phyloP scores from a whole-genome alignment of 2,329 filamentous ascomycete genomes.

The Coniochaeta ligniaria region DNA sequence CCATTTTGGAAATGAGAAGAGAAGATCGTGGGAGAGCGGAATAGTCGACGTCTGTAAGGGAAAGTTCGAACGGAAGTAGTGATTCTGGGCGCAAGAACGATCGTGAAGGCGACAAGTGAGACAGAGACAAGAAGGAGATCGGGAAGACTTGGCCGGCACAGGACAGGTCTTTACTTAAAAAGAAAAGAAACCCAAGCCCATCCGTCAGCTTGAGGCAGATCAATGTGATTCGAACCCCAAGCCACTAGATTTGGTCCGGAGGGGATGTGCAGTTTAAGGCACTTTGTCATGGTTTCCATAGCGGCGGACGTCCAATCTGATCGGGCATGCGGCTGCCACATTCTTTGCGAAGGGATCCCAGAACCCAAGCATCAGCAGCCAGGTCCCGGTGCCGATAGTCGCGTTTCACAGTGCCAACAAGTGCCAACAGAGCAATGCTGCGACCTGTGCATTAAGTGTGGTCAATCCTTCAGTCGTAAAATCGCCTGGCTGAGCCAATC shows the following conservation, averaged over 20 bases:
- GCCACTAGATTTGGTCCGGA: neutral
- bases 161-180: neutral
- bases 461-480: neutral
- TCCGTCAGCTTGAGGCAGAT: neutral
- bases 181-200: neutral
- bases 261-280: neutral
- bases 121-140: no score
- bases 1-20: slow-evolving; percentile 3
- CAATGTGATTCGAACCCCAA: neutral
- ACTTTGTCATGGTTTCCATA: no score
- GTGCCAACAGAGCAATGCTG: neutral
- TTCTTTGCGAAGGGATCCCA: neutral
- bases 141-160: neutral
- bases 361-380: neutral
- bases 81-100: no score
- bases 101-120: no score
- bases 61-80: neutral
- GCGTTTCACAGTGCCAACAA: neutral
- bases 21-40: neutral
- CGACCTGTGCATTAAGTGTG: neutral
- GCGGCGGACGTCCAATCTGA: no score
- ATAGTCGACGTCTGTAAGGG: neutral
- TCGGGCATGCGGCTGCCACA: neutral
- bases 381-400: neutral
- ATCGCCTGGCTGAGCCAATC: neutral